These are phyloP conservation scores for Verticillium isaacii DNA, from an alignment of 2,329 filamentous ascomycete species.

Conservation along the genomic window DNA sequence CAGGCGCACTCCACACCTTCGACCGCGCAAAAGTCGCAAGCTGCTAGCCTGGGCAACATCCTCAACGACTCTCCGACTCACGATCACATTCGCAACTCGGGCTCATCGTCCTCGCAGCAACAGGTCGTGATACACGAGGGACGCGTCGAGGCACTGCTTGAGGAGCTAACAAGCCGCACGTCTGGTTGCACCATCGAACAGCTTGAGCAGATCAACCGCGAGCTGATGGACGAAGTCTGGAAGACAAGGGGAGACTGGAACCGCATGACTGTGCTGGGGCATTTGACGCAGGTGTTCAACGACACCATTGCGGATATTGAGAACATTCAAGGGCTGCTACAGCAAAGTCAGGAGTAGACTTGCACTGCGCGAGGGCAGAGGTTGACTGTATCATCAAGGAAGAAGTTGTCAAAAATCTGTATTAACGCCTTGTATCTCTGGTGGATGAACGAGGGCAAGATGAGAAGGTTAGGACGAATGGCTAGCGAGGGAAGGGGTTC, in stretches of 20 bases:
- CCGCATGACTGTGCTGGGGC: conserved; percentile 63
- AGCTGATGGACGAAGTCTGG: conserved; percentile 91
- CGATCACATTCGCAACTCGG: conserved; percentile 16
- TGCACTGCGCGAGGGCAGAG: not conserved
- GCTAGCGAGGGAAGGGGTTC: not conserved
- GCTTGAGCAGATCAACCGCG: conserved; percentile 86
- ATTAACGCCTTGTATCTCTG: not conserved
- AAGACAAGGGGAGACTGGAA: conserved; percentile 75
- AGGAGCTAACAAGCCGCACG: conserved; percentile 60
- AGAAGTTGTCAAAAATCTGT: not conserved
- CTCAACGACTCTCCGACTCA: conserved; percentile 35
- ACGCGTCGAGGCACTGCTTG: conserved; percentile 54
- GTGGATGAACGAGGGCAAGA: not conserved
- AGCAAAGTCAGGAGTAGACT: conserved; percentile 33
- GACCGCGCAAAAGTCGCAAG: conserved; percentile 20
- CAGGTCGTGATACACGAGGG: conserved; percentile 41
- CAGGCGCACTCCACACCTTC: conserved; percentile 20
- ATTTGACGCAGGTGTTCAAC: conserved; percentile 69
- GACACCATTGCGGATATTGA: conserved; percentile 67
- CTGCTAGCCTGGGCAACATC: conserved; percentile 30
- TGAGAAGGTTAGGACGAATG: not conserved
- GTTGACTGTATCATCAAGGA: not conserved
- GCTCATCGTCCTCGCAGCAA: conserved; percentile 11
- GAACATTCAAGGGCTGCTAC: conserved; percentile 38
- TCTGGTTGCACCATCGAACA: conserved; percentile 86